Evolutionary conservation across 352 stramenopile genomes (phyloP), one percentile per base, ranked within the genome.

Genomic region (Globisporangium polare): DNA sequence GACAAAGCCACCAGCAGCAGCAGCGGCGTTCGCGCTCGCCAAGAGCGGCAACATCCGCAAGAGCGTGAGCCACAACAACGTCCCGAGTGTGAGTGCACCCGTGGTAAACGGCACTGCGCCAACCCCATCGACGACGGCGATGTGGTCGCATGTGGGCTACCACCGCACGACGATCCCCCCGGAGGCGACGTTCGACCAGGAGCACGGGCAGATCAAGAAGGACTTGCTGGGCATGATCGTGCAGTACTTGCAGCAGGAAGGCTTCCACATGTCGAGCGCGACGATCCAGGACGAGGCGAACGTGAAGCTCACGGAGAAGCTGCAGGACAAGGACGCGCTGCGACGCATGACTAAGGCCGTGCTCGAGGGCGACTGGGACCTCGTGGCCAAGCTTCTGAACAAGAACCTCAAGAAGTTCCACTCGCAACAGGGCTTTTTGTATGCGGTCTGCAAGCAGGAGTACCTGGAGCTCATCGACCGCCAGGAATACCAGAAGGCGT

Each of bases 281-380:
- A 95, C 86, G 41, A 89, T 96, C 57, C 83, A 95, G 66, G 88
- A 96, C 67, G 88, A 95, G 61, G 78, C 88, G 41, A 94, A 95
- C 49, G 83, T 96, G 37, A 93, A 93, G 63, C 65, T 89, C 20
- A 70, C 86, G 31, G 83, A 89, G 18, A 73, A 81, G 42, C 62
- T 88, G 37, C 81, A 94, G 31, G 82, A 94, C 60, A 74, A 80
- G 27, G 86, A 95, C 8, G 78, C 78, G 31, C 71, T 96, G 22
- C 78, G 83, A 1, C 81, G 85, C 43, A 78, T 96, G 53, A 76
- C 75, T 46, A 83, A 83, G 37, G 77, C 72, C 4, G 92, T 96
- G 59, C 75, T 90, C 60, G 80, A 94, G 24, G 88, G 88, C 15
- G 85, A 96, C 67, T 96, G 88, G 86, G 82, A 94, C 63, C 60